Conservation (phyloP, 2,329 filamentous ascomycete species). For the Talaromyces amestolkiae region DNA sequence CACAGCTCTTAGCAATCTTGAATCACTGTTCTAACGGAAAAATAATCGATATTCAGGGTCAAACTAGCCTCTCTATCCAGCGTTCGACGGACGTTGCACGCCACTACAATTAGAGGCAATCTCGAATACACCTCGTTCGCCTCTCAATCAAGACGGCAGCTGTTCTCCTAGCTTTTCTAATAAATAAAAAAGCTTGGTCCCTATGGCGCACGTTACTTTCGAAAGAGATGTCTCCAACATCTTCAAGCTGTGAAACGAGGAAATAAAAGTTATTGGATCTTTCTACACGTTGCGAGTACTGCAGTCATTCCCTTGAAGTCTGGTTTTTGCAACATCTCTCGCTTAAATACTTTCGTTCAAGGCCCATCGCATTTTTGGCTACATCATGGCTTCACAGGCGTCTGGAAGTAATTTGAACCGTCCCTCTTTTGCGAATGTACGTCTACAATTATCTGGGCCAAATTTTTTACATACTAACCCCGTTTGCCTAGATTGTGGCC, state of each 20-base stretch:
- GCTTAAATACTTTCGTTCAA: neutral
- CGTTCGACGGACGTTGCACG: neutral
- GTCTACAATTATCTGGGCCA: conserved; percentile 22
- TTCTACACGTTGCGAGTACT: conserved; percentile 27
- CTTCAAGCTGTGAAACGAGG: conserved; percentile 44
- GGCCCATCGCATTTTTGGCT: conserved; percentile 4
- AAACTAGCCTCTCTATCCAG: neutral
- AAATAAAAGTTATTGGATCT: conserved; percentile 39
- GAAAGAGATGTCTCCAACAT: conserved; percentile 47
- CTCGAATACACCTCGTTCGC: conserved; percentile 4
- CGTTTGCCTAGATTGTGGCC: conserved; percentile 41
- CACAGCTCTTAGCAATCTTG: neutral
- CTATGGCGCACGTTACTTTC: conserved; percentile 42
- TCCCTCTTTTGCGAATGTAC: conserved; percentile 75
- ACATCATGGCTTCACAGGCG: conserved; percentile 35
- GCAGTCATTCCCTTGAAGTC: conserved; percentile 22
- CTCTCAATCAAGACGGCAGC: conserved; percentile 21
- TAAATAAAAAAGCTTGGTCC: conserved; percentile 27
- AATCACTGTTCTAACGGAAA: neutral
- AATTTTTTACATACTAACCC: conserved; percentile 21
- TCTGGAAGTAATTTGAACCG: conserved; percentile 29
- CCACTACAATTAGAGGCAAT: conserved; percentile 5
- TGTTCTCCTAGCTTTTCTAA: conserved; percentile 20
- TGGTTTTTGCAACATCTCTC: neutral
- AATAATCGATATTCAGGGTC: neutral